A percentile compares a stretch with the other conserved stretches of the same genome.
These are phyloP conservation scores for Pichia insulana DNA, from an alignment of 805 yeast genomes.

Conservation along the genomic window DNA sequence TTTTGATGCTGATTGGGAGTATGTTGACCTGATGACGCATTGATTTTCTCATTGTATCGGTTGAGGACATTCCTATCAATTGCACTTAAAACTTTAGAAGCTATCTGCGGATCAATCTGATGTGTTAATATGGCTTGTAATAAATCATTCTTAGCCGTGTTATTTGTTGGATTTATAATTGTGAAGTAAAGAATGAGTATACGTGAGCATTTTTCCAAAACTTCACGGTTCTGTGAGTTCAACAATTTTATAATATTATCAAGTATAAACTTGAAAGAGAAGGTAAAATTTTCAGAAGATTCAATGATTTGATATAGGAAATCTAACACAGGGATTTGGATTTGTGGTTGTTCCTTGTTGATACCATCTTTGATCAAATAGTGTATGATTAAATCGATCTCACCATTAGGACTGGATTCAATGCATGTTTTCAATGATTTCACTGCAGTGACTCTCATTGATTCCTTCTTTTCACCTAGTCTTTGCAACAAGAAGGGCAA, in stretches of 20 bases:
- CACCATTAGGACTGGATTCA: constrained; percentile 36
- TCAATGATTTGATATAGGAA: constrained; percentile 37
- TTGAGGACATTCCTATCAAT: constrained; percentile 22
- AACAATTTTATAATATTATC: constrained; percentile 19
- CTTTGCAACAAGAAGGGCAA: constrained; percentile 44
- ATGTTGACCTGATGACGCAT: background rate
- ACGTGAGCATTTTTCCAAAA: constrained; percentile 15
- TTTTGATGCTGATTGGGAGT: background rate
- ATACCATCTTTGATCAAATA: constrained; percentile 40
- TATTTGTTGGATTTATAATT: constrained; percentile 22
- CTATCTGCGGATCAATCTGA: constrained; percentile 22
- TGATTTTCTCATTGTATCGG: constrained; percentile 14
- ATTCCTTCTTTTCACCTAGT: constrained; percentile 33
- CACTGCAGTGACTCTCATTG: constrained; percentile 36
- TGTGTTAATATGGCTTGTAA: constrained; percentile 31
- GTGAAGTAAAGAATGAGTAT: constrained; percentile 32
- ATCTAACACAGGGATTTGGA: constrained; percentile 36
- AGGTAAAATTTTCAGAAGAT: constrained; percentile 26
- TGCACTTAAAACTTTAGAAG: constrained; percentile 20
- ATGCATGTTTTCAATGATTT: constrained; percentile 47
- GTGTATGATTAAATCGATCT: constrained; percentile 13
- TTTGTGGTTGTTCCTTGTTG: constrained; percentile 33
- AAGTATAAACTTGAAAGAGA: constrained; percentile 23
- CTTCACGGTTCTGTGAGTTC: constrained; percentile 13
- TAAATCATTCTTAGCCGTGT: constrained; percentile 38